Percentiles rank a stretch among this genome's conserved stretches.
These are phyloP conservation scores for Litsea cubeba DNA, from an alignment of 164 flowering plant species.

Conservation along the genomic window DNA sequence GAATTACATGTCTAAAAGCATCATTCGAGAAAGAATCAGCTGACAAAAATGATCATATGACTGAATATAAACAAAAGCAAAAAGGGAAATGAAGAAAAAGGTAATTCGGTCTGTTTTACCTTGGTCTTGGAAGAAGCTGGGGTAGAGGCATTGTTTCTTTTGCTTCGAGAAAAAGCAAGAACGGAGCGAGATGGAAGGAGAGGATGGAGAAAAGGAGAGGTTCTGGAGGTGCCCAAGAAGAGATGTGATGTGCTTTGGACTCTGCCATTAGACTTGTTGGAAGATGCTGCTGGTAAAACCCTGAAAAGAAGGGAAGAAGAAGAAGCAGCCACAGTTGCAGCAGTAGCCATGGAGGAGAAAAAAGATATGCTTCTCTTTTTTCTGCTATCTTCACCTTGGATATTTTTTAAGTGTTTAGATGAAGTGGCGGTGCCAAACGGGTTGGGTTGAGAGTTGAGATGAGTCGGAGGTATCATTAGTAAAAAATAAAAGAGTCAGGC, in stretches of 20 bases:
- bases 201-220: background rate
- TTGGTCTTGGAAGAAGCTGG: constrained; percentile 13
- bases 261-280: background rate
- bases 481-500: no score
- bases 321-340: background rate
- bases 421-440: no score
- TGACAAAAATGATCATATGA: background rate
- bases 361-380: no score
- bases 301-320: background rate
- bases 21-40: background rate
- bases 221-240: constrained; percentile 4
- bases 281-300: background rate
- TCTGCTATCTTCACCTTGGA: no score
- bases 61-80: background rate
- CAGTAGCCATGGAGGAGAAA: no score
- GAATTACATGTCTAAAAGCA: background rate
- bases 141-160: constrained; percentile 3
- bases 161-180: constrained; percentile 17
- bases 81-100: background rate
- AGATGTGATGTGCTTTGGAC: background rate
- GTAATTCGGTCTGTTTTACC: background rate
- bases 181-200: background rate
- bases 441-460: no score
- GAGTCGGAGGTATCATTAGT: no score
- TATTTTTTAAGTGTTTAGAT: no score